Evolutionary conservation across 2,329 filamentous ascomycete species (phyloP).

Genomic region (Dendrostoma leiphaemia): DNA sequence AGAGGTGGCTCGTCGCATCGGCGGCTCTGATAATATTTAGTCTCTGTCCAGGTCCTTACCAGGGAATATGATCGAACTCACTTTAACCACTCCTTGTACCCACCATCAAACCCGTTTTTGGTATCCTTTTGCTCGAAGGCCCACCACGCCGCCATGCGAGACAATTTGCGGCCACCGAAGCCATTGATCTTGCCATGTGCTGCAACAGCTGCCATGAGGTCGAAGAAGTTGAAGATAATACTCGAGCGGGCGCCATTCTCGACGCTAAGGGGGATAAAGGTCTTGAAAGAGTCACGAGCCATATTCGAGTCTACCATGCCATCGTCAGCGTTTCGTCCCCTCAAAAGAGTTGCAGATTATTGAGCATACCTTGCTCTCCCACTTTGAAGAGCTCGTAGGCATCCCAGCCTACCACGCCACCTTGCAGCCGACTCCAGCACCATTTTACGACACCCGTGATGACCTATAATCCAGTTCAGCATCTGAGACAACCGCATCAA

Average conservation of each 20-base stretch:
- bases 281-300: slow-evolving; percentile 90
- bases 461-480: slow-evolving; percentile 56
- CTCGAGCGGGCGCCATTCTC: slow-evolving; percentile 80
- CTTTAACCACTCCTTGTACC: slow-evolving; percentile 85
- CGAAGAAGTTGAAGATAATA: slow-evolving; percentile 97
- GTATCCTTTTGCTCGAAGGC: slow-evolving; percentile 89
- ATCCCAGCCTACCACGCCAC: slow-evolving; percentile 94
- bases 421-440: slow-evolving; percentile 93
- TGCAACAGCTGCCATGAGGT: slow-evolving; percentile 84
- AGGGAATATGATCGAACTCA: slow-evolving; percentile 39
- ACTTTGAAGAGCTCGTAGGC: slow-evolving; percentile 95
- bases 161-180: slow-evolving; percentile 88
- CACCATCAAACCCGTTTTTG: slow-evolving; percentile 89
- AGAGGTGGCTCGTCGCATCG: slow-evolving; percentile 93
- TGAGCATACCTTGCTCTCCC: slow-evolving; percentile 77
- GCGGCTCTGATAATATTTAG: slow-evolving; percentile 65
- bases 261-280: slow-evolving; percentile 91
- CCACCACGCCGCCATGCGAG: slow-evolving; percentile 97
- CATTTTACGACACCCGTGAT: slow-evolving; percentile 94
- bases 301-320: slow-evolving; percentile 73
- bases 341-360: too few relatives aligned
- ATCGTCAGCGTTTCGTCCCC: neutral
- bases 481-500: neutral
- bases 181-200: slow-evolving; percentile 93
- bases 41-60: neutral